Evolutionary conservation across 805 yeast genomes (phyloP).

Genomic region (Wickerhamomyces bisporus): DNA sequence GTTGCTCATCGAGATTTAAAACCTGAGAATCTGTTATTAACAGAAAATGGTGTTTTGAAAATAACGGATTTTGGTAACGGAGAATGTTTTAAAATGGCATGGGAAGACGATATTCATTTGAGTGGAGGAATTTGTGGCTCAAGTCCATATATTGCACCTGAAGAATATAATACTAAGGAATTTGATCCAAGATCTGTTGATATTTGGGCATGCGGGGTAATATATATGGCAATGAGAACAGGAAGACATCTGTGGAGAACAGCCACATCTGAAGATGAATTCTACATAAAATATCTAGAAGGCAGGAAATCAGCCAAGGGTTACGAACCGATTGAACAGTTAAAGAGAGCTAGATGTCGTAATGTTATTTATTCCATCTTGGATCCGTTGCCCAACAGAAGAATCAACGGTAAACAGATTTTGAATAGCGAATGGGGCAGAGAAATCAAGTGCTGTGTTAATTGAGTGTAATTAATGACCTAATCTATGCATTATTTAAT

Average conservation of each 20-base stretch:
- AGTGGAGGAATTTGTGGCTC: slow-evolving; percentile 82
- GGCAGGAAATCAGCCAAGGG: slow-evolving; percentile 82
- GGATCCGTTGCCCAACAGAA: slow-evolving; percentile 84
- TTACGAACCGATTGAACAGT: slow-evolving; percentile 82
- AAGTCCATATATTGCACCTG: slow-evolving; percentile 89
- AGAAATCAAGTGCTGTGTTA: slow-evolving; percentile 46
- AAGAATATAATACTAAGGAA: slow-evolving; percentile 57
- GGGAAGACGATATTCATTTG: slow-evolving; percentile 68
- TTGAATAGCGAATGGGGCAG: slow-evolving; percentile 95
- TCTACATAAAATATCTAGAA: slow-evolving; percentile 65
- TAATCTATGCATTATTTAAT: too few relatives aligned
- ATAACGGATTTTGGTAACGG: slow-evolving; percentile 88
- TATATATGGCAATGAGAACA: slow-evolving; percentile 90
- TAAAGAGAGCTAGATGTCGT: slow-evolving; percentile 84
- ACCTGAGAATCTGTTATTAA: slow-evolving; percentile 77
- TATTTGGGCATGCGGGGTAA: slow-evolving; percentile 91
- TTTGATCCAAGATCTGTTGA: slow-evolving; percentile 83
- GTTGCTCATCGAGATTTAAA: slow-evolving; percentile 86
- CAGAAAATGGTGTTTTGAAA: slow-evolving; percentile 67
- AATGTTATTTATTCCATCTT: slow-evolving; percentile 90
- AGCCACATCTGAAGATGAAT: slow-evolving; percentile 78
- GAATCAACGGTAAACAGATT: slow-evolving; percentile 85
- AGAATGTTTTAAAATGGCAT: slow-evolving; percentile 79
- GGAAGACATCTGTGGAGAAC: slow-evolving; percentile 91
- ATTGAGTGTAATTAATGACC: too few relatives aligned